Percentiles rank a stretch among this genome's conserved stretches.
phyloP scores from a whole-genome alignment of 1,284 basidiomycete species.

The Malassezia globosa region DNA sequence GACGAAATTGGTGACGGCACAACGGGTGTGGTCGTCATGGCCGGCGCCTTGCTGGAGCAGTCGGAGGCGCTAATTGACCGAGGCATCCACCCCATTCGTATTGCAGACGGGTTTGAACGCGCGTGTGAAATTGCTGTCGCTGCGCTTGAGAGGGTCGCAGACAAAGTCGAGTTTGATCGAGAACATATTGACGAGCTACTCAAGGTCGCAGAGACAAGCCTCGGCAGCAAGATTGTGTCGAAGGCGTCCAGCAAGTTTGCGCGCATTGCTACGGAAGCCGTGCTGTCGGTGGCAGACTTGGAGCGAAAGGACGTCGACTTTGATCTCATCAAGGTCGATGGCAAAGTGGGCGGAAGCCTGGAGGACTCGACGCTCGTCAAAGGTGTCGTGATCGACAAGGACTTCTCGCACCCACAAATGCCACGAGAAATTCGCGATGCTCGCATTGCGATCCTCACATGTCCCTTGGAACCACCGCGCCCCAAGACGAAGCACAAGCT shows the following conservation, averaged over 20 bases:
- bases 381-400: constrained; percentile 95
- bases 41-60: constrained; percentile 85
- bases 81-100: constrained; percentile 94
- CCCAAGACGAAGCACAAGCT: constrained; percentile 99
- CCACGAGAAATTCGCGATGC: constrained; percentile 76
- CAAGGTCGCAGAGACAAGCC: constrained; percentile 87
- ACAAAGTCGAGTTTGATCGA: constrained; percentile 71
- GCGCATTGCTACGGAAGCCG: constrained; percentile 92
- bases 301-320: constrained; percentile 91
- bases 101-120: constrained; percentile 93
- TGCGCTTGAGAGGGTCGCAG: constrained; percentile 84
- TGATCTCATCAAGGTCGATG: constrained; percentile 97
- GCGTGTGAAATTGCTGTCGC: constrained; percentile 80
- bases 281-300: constrained; percentile 86
- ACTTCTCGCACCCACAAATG: constrained; percentile 99
- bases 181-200: constrained; percentile 61
- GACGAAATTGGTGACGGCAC: constrained; percentile 99
- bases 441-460: constrained; percentile 88
- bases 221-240: constrained; percentile 97
- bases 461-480: constrained; percentile 94
- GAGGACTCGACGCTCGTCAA: constrained; percentile 86
- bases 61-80: constrained; percentile 75
- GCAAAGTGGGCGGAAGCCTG: constrained; percentile 92
- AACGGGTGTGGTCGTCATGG: constrained; percentile 94
- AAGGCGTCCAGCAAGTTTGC: constrained; percentile 92